Evolutionary conservation across 371 early-diverging fungal species (phyloP).

Genomic region (Mortierella sp.): DNA sequence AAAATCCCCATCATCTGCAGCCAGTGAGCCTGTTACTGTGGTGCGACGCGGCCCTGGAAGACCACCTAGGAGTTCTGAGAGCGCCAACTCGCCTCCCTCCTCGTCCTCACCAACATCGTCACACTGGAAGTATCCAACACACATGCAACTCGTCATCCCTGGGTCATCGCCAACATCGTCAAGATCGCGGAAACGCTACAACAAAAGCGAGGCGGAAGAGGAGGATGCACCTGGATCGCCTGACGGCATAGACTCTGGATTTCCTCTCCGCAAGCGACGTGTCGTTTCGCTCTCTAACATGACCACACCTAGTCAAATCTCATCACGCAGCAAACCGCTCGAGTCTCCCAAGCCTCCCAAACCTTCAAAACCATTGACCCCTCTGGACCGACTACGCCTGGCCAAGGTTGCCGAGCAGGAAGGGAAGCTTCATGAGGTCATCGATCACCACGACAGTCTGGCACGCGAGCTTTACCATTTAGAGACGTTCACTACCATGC

Average conservation of each 20-base stretch:
- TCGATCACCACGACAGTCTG: slow-evolving; percentile 65
- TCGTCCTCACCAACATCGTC: slow-evolving; percentile 15
- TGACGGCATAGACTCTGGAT: slow-evolving; percentile 21
- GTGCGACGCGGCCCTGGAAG: slow-evolving; percentile 41
- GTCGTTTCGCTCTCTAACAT: slow-evolving; percentile 14
- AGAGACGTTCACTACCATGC: slow-evolving; percentile 67
- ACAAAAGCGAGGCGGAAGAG: slow-evolving; percentile 38
- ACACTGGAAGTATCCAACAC: slow-evolving; percentile 14
- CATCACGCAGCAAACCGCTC: background rate
- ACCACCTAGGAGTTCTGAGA: slow-evolving; percentile 26
- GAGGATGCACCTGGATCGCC: slow-evolving; percentile 15
- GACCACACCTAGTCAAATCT: background rate
- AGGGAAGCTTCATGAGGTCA: slow-evolving; percentile 60
- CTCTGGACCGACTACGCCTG: slow-evolving; percentile 58
- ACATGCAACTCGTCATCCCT: slow-evolving; percentile 9
- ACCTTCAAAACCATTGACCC: slow-evolving; percentile 42
- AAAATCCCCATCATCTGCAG: slow-evolving; percentile 20
- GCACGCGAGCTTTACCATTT: slow-evolving; percentile 73
- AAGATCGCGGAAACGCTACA: slow-evolving; percentile 46
- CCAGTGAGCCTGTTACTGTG: slow-evolving; percentile 10
- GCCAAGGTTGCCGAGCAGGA: slow-evolving; percentile 58
- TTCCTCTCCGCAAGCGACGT: slow-evolving; percentile 42
- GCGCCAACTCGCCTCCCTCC: slow-evolving; percentile 2
- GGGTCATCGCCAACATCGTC: slow-evolving; percentile 7
- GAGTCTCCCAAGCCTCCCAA: slow-evolving; percentile 15